These are phyloP conservation scores for Pulveroboletus sp. DNA, from an alignment of 768 basidiomycete genomes.

Conservation along the genomic window DNA sequence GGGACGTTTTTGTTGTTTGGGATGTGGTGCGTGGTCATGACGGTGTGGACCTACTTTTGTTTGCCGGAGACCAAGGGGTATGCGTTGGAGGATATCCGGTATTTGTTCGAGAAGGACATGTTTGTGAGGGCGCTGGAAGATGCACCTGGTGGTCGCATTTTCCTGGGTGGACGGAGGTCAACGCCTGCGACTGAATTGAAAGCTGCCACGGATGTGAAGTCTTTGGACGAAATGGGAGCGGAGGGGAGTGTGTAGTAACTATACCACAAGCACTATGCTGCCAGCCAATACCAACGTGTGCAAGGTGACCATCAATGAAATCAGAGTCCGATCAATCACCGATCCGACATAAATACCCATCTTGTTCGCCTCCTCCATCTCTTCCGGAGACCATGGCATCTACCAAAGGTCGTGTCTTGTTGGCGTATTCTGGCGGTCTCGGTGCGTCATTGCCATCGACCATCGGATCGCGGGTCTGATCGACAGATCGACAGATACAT, in stretches of 20 bases:
- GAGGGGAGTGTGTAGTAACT: too few relatives aligned
- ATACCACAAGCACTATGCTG: too few relatives aligned
- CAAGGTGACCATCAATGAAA: too few relatives aligned
- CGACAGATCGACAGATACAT: slow-evolving; percentile 63
- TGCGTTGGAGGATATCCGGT: slow-evolving; percentile 38
- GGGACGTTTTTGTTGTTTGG: slow-evolving; percentile 37
- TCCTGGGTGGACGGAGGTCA: slow-evolving; percentile 24
- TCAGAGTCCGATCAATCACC: background rate
- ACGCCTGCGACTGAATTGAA: slow-evolving; percentile 2
- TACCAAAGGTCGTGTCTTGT: slow-evolving; percentile 79
- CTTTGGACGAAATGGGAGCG: too few relatives aligned
- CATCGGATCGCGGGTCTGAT: slow-evolving; percentile 4
- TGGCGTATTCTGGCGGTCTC: slow-evolving; percentile 98
- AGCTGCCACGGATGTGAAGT: too few relatives aligned
- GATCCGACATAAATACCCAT: background rate
- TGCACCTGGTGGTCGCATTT: slow-evolving; percentile 33
- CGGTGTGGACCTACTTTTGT: slow-evolving; percentile 34
- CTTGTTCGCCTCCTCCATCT: background rate
- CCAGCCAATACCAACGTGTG: too few relatives aligned
- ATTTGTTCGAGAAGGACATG: slow-evolving; percentile 35
- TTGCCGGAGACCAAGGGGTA: slow-evolving; percentile 41
- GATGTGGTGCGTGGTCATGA: slow-evolving; percentile 30
- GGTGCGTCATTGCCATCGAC: slow-evolving; percentile 51
- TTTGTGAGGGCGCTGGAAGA: slow-evolving; percentile 32
- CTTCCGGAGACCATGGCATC: slow-evolving; percentile 12